These are phyloP conservation scores for Torulaspora franciscae DNA, from an alignment of 805 yeast species.

Conservation along the genomic window DNA sequence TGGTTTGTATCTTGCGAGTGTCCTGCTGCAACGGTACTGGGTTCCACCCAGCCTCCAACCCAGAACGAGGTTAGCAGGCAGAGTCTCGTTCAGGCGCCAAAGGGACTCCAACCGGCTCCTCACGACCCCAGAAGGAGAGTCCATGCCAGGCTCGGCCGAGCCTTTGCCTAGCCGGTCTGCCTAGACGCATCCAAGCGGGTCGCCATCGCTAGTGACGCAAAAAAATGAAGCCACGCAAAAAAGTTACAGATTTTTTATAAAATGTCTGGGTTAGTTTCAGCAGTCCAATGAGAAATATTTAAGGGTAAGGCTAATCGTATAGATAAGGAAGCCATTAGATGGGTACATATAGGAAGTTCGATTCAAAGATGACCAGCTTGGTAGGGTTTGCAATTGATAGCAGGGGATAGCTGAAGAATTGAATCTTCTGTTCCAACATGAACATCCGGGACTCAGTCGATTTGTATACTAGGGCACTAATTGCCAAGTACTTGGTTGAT, in stretches of 20 bases:
- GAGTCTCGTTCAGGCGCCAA: background rate
- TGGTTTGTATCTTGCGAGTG: conserved; percentile 2
- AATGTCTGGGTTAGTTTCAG: conserved; percentile 6
- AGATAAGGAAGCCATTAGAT: no score
- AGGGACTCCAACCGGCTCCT: background rate
- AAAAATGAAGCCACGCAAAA: conserved; percentile 6
- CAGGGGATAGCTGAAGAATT: no score
- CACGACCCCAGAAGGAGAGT: background rate
- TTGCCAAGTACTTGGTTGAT: conserved; percentile 57
- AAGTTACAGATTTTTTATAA: background rate
- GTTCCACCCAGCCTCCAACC: background rate
- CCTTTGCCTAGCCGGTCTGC: background rate
- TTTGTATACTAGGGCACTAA: conserved; percentile 35
- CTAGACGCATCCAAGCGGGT: background rate
- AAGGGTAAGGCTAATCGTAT: background rate
- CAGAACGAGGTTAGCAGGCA: background rate
- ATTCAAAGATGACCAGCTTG: no score
- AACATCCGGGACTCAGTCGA: background rate
- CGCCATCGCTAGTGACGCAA: background rate
- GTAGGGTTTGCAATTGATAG: no score
- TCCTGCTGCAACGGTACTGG: background rate
- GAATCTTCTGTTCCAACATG: background rate
- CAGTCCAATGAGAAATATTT: background rate
- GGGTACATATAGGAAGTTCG: no score
- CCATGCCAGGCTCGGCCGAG: background rate